A percentile compares a stretch with the other conserved stretches of the same genome.
These are phyloP conservation scores for Leucosporidium creatinivorum DNA, from an alignment of 768 basidiomycete genomes.

Conservation along the genomic window DNA sequence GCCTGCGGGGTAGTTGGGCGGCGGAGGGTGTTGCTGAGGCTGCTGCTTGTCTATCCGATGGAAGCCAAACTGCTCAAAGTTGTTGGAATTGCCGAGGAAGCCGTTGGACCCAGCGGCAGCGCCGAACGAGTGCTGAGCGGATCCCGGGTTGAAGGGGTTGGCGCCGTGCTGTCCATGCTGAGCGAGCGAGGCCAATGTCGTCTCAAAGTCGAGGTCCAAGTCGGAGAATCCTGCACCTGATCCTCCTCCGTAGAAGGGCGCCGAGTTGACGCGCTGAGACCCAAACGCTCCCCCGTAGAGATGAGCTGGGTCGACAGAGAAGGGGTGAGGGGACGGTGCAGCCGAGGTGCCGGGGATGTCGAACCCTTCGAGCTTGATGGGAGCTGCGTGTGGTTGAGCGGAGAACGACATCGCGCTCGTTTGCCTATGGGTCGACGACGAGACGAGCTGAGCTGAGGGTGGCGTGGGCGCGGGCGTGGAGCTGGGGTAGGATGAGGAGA, in stretches of 20 bases:
- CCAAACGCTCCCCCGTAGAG: neutral
- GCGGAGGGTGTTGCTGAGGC: too few species aligned
- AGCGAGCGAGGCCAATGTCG: constrained; percentile 12
- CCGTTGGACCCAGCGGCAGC: constrained; percentile 11
- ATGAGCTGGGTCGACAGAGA: constrained; percentile 35
- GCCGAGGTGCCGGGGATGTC: constrained; percentile 46
- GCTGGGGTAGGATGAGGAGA: too few species aligned
- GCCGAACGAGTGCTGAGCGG: neutral
- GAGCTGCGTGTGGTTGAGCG: constrained; percentile 29
- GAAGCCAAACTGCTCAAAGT: neutral
- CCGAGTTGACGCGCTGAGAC: neutral
- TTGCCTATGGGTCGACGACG: neutral
- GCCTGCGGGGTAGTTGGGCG: too few species aligned
- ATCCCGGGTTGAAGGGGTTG: neutral
- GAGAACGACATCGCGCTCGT: neutral
- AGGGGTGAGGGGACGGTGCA: constrained; percentile 39
- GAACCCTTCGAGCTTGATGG: constrained; percentile 67
- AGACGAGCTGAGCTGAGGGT: too few species aligned
- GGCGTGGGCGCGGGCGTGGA: neutral
- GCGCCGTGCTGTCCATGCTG: neutral
- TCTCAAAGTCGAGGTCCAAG: constrained; percentile 28
- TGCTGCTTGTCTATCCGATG: neutral
- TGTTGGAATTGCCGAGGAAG: constrained; percentile 7
- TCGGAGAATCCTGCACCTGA: constrained; percentile 34
- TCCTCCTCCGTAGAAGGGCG: constrained; percentile 15